Evolutionary conservation across 78 protist genomes (phyloP), one percentile per base, ranked within the genome.

Genomic region (Dictyostelium brefeldianum): DNA sequence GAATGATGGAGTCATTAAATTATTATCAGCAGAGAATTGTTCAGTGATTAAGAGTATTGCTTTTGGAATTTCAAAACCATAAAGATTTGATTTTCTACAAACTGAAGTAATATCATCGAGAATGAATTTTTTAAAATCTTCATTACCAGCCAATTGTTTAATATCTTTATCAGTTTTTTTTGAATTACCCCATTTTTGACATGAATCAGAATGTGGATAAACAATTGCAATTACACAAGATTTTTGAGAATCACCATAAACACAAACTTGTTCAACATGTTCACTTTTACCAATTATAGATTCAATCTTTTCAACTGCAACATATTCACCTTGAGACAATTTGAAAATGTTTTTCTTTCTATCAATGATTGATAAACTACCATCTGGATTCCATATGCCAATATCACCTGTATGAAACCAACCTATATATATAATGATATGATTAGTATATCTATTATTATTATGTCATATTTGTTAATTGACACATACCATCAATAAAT

Each of bases 331-430:
- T 62, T 85, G 92, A 31, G 96, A 78, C 74, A 98, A 69, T 94
- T 97, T 97, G 94, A 97, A 78, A n/a, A 98, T 77, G 56, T 97
- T 94, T 90, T 98, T 99, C 96, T 96, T 96, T 14, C 99, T 77
- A 81, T 98, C 99, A 50, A 97, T 85, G 93, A 98, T 94, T 48
- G 51, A 4, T 31, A 98, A 43, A 3, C 98, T 98, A 81, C 92
- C 81, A 48, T 20, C 48, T n/a, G n/a, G n/a, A n/a, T n/a, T n/a
- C n/a, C n/a, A n/a, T n/a, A n/a, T n/a, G n/a, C n/a, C n/a, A n/a
- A 99, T 80, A 95, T 99, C 99, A 50, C 99, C 99, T 1, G 99
- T 97, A 91, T 94, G 92, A 93, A 98, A 96, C 97, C 97, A 99
- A 29, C 99, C n/a, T n/a, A n/a, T n/a, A n/a, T n/a, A n/a, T n/a